Evolutionary conservation across 352 stramenopile genomes (phyloP).

Genomic region (Phytophthora sp.): DNA sequence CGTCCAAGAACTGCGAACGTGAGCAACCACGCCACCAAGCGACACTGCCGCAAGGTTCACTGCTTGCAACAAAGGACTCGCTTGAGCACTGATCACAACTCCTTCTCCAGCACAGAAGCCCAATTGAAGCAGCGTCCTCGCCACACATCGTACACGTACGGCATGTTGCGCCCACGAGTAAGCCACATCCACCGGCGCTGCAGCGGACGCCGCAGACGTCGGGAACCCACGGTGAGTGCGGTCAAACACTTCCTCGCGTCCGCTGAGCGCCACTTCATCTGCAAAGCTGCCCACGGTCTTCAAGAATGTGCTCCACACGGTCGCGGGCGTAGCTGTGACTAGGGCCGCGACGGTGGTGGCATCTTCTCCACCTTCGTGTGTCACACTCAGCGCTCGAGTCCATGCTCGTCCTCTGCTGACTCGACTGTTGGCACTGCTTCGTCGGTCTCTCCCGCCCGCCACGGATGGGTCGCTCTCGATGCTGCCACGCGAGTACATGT

Average conservation of each 20-base stretch:
- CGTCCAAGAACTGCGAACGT: conserved; percentile 66
- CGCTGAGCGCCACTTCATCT: conserved; percentile 30
- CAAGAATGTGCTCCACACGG: conserved; percentile 39
- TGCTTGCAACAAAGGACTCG: conserved; percentile 53
- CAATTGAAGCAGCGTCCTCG: conserved; percentile 56
- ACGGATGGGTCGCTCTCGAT: conserved; percentile 18
- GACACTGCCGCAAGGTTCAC: conserved; percentile 68
- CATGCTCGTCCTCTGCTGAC: conserved; percentile 22
- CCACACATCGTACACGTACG: conserved; percentile 39
- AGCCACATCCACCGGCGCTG: conserved; percentile 8
- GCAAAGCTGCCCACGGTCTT: conserved; percentile 33
- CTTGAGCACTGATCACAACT: conserved; percentile 55
- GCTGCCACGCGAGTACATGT: conserved; percentile 51
- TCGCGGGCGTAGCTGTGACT: conserved; percentile 23
- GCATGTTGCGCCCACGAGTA: conserved; percentile 42
- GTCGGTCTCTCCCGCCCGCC: conserved; percentile 4
- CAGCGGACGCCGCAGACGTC: neutral
- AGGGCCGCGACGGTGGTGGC: conserved; percentile 25
- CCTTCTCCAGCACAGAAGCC: conserved; percentile 66
- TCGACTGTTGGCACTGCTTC: conserved; percentile 17
- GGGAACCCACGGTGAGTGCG: conserved; percentile 3
- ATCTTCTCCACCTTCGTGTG: conserved; percentile 21
- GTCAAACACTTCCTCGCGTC: conserved; percentile 21
- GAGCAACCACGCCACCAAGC: conserved; percentile 59
- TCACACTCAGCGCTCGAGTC: conserved; percentile 37